Conservation (phyloP, 192 early-diverging fungal species). For the Backusella luteola region DNA sequence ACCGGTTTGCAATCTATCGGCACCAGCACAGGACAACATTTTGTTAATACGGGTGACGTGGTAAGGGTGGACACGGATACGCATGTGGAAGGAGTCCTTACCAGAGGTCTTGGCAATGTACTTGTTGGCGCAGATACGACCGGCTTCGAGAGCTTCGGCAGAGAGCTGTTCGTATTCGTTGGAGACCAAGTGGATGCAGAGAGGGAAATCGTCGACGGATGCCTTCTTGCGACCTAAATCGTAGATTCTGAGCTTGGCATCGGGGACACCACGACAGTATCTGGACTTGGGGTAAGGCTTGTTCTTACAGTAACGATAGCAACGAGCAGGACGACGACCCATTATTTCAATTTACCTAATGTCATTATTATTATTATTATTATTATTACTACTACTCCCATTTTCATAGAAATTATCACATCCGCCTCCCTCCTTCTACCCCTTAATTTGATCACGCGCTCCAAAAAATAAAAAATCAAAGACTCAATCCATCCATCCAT, state of each 20-base stretch:
- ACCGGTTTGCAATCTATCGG: slow-evolving; percentile 98
- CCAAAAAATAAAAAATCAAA: not conserved
- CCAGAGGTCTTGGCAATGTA: slow-evolving; percentile 96
- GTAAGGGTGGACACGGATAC: slow-evolving; percentile 97
- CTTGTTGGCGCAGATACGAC: slow-evolving; percentile 98
- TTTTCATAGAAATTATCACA: not conserved
- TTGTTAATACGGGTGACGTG: slow-evolving; percentile 99
- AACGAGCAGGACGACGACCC: slow-evolving; percentile 99
- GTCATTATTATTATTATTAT: too few relatives aligned
- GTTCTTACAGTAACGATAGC: slow-evolving; percentile 99
- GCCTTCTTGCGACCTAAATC: slow-evolving; percentile 98
- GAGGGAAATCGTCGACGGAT: slow-evolving; percentile 95
- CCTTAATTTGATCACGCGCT: not conserved
- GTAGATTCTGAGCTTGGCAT: slow-evolving; percentile 97
- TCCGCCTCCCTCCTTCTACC: too few relatives aligned
- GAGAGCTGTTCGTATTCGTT: slow-evolving; percentile 98
- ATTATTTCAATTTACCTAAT: slow-evolving; percentile 39
- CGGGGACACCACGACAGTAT: slow-evolving; percentile 99
- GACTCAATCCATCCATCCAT: not conserved
- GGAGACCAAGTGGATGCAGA: slow-evolving; percentile 92
- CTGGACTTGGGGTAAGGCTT: slow-evolving; percentile 99
- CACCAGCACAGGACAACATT: slow-evolving; percentile 99
- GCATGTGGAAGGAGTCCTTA: slow-evolving; percentile 99
- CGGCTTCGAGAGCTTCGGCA: slow-evolving; percentile 97
- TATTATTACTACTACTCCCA: not conserved